Conservation (phyloP, 495 filamentous ascomycete species). For the Xylaria scruposa region DNA sequence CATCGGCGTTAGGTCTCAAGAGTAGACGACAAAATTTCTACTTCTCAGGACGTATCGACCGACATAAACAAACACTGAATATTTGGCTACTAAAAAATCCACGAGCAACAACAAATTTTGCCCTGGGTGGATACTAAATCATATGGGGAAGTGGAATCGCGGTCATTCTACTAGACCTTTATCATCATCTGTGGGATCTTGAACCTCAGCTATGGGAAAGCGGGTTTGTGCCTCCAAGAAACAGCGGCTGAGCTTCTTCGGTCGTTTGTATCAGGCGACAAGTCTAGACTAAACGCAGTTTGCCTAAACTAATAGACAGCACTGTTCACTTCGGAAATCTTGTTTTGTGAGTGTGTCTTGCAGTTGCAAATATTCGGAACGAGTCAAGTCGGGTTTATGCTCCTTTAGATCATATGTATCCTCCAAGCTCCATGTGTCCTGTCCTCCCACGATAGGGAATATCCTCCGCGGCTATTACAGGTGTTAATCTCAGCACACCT, state of each 20-base stretch:
- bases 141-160: background rate
- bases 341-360: background rate
- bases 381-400: background rate
- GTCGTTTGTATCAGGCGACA: background rate
- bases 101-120: background rate
- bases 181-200: background rate
- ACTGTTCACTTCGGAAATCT: background rate
- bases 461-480: background rate
- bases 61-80: background rate
- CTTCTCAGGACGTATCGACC: background rate
- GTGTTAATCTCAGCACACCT: background rate
- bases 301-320: background rate
- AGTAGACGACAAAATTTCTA: background rate
- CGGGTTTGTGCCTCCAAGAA: background rate
- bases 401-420: background rate
- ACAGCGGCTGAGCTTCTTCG: background rate
- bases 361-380: background rate
- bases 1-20: constrained; percentile 33
- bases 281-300: background rate
- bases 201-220: background rate
- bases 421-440: background rate
- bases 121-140: background rate
- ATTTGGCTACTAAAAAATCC: background rate
- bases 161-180: background rate
- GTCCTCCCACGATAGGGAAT: background rate